phyloP scores from a whole-genome alignment of 2,329 filamentous ascomycete genomes.

The Fusarium austroafricanum region DNA sequence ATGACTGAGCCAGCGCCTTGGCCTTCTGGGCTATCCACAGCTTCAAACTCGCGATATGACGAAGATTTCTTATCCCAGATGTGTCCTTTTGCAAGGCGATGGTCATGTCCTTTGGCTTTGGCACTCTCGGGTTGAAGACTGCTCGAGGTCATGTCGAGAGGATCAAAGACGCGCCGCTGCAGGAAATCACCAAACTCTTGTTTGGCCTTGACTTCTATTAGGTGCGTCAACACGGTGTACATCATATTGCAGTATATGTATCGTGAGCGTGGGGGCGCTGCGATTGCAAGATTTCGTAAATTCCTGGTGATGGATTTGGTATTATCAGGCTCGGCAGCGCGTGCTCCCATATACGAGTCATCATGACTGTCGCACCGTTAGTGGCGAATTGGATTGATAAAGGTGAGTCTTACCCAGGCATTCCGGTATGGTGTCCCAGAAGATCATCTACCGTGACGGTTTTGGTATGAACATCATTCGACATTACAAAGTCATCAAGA shows the following conservation, averaged over 20 bases:
- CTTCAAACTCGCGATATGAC: conserved; percentile 1
- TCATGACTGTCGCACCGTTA: neutral
- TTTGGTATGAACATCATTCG: neutral
- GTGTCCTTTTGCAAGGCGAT: conserved; percentile 7
- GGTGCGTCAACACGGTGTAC: conserved; percentile 14
- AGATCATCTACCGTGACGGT: conserved; percentile 9
- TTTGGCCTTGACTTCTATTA: neutral
- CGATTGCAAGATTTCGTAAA: conserved; percentile 7
- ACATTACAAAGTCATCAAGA: conserved; percentile 11
- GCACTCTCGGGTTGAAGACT: neutral
- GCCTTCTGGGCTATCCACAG: conserved; percentile 39
- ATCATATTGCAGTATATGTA: conserved; percentile 30
- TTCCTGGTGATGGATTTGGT: conserved; percentile 2
- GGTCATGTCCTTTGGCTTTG: neutral
- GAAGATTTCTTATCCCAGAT: conserved; percentile 15
- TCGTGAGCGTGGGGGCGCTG: neutral
- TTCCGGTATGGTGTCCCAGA: conserved; percentile 12
- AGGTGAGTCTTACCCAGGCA: neutral
- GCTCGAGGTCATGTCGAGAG: conserved; percentile 1
- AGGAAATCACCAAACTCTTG: neutral
- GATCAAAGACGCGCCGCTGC: neutral
- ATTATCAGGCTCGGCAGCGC: neutral
- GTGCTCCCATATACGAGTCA: conserved; percentile 16
- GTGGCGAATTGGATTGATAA: fast-evolving
- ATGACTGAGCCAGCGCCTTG: conserved; percentile 49